Percentiles rank a stretch among this genome's conserved stretches.
Conservation (phyloP, 352 stramenopile species). For the Pythium apleroticum region DNA sequence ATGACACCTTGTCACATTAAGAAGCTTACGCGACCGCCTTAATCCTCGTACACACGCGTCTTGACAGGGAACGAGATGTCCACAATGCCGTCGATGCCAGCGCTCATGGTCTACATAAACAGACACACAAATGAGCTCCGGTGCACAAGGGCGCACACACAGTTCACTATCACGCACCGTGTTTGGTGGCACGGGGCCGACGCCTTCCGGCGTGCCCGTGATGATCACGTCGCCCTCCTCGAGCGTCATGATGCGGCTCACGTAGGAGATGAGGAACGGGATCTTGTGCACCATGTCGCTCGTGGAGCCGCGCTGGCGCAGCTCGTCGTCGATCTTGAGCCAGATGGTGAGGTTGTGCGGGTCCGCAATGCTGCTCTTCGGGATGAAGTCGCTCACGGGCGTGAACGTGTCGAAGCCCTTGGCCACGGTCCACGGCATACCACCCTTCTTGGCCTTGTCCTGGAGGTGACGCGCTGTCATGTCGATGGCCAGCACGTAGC, state of each 20-base stretch:
- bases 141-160: not conserved
- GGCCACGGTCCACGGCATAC: constrained; percentile 69
- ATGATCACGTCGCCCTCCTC: constrained; percentile 86
- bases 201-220: constrained; percentile 79
- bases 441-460: constrained; percentile 73
- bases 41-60: constrained; percentile 55
- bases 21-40: not conserved
- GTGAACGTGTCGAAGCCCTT: constrained; percentile 85
- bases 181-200: constrained; percentile 58
- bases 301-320: constrained; percentile 73
- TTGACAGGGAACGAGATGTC: constrained; percentile 69
- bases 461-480: constrained; percentile 82
- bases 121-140: not conserved
- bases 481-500: constrained; percentile 77
- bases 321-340: constrained; percentile 76
- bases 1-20: not conserved
- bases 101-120: constrained; percentile 52
- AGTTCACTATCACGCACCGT: constrained; percentile 39
- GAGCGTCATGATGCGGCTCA: constrained; percentile 84
- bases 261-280: constrained; percentile 71
- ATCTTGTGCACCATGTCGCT: constrained; percentile 82
- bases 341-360: constrained; percentile 76
- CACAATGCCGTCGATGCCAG: constrained; percentile 67
- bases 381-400: constrained; percentile 80
- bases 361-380: constrained; percentile 53